A percentile compares a stretch with the other conserved stretches of the same genome.
Conservation (phyloP, 1,139 yeast species). For the Protomyces lactucae-debilis region DNA sequence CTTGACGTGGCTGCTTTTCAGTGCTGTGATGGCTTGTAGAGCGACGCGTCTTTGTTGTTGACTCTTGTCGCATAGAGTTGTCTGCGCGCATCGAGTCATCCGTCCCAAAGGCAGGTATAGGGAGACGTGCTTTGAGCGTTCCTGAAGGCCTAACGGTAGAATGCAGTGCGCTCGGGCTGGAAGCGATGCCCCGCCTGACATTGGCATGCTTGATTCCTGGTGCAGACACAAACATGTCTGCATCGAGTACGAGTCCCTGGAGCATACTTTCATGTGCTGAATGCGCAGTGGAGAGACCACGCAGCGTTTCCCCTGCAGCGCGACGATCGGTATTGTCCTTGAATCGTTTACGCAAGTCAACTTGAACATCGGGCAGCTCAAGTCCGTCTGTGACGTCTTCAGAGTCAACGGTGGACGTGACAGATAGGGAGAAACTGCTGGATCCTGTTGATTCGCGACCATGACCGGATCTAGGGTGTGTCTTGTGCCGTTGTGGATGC, state of each 20-base stretch:
- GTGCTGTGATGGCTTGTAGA: not conserved
- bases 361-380: slow-evolving; percentile 31
- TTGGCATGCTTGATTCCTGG: not conserved
- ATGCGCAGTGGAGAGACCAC: not conserved
- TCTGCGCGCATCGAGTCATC: not conserved
- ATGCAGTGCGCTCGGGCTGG: not conserved
- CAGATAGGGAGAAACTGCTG: slow-evolving; percentile 14
- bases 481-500: not conserved
- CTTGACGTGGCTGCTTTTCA: not conserved
- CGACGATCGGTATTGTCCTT: slow-evolving; percentile 4
- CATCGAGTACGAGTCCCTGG: slow-evolving; percentile 33
- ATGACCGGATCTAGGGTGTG: not conserved
- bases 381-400: slow-evolving; percentile 32
- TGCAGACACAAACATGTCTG: not conserved
- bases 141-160: not conserved
- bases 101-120: not conserved
- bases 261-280: slow-evolving; percentile 30
- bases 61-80: not conserved
- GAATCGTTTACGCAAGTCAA: slow-evolving; percentile 29
- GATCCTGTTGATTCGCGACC: slow-evolving; percentile 24
- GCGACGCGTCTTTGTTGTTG: not conserved
- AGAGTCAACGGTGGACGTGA: slow-evolving; percentile 31
- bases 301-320: slow-evolving; percentile 11
- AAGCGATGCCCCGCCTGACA: not conserved
- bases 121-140: not conserved